Evolutionary conservation across 352 stramenopile genomes (phyloP).

Genomic region (Pythium aquatile): DNA sequence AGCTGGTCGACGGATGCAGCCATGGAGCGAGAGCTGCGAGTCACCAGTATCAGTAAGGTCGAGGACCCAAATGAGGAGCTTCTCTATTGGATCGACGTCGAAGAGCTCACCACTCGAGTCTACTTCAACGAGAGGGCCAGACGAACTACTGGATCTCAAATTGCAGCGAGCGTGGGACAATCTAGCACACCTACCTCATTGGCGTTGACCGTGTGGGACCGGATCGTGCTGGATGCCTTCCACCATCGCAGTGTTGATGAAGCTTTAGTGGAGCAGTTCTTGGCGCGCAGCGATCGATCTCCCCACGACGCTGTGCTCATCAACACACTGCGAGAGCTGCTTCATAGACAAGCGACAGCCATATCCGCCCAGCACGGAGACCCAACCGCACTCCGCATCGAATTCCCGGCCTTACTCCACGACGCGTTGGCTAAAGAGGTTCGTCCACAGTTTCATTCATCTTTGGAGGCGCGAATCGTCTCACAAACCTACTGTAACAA

Average conservation of each 20-base stretch:
- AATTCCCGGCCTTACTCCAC: constrained; percentile 13
- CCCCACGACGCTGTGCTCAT: constrained; percentile 35
- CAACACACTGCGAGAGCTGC: constrained; percentile 34
- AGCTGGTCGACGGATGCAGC: constrained; percentile 30
- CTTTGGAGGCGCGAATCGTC: background rate
- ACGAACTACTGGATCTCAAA: background rate
- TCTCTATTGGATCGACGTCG: constrained; percentile 62
- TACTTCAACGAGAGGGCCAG: constrained; percentile 23
- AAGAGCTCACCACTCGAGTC: constrained; percentile 40
- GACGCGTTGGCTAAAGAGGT: constrained; percentile 13
- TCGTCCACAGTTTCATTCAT: background rate
- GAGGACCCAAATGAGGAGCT: constrained; percentile 75
- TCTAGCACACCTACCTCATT: background rate
- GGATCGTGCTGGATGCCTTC: constrained; percentile 40
- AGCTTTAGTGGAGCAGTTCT: constrained; percentile 31
- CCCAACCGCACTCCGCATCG: constrained; percentile 9
- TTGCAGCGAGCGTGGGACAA: background rate
- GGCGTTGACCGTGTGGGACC: constrained; percentile 34
- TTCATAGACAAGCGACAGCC: constrained; percentile 27
- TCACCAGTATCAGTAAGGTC: constrained; percentile 46
- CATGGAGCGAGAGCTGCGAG: constrained; percentile 47
- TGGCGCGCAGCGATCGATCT: constrained; percentile 19
- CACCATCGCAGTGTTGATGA: constrained; percentile 37
- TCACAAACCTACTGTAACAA: background rate
- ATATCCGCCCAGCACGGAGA: background rate